Evolutionary conservation across 2,329 filamentous ascomycete genomes (phyloP), one percentile per base, ranked within the genome.

Genomic region (Cytospora piceae): DNA sequence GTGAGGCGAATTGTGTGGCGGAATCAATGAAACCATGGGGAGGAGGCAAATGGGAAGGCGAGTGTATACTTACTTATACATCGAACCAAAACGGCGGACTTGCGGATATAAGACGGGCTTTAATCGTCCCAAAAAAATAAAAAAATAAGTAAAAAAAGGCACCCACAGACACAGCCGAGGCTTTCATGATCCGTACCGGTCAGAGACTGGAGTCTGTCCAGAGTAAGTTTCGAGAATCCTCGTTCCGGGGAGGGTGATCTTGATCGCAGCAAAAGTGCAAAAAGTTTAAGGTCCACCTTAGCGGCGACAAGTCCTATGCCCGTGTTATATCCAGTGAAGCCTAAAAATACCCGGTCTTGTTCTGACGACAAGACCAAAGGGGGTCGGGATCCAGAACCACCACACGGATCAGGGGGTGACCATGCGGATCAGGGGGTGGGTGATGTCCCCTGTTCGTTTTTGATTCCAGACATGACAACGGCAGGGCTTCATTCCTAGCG

Each of bases 241-340:
- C 52, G 52, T 61, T 49, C 53, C 34, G 62, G 58, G 61, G 37
- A 34, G 61, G 62, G 60, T 64, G 61, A 66, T 66, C 55, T 56
- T 61, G 62, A 64, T 56, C 14, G 37, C 37, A 39, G 37, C 37
- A 39, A 66, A 66, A 61, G 59, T 61, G 61, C 61, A 66, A 29
- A 29, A 66, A 66, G 64, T 63, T 66, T 66, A 66, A 66, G 39
- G 53, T 58, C 64, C 64, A 53, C 57, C 51, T 54, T 52, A 49
- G 63, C 63, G 62, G 52, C 63, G 55, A 61, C 51, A 54, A 46
- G 49, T 59, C 55, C 56, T 59, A 60, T 61, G 39, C 54, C 39
- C 60, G 27, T 24, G 20, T 58, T 39, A 39, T 39, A 39, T 39
- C 37, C 37, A 39, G 12, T 17, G 37, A 39, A 39, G 12, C 37